Evolutionary conservation across 768 basidiomycete genomes (phyloP).

Genomic region (Mycena polygramma): DNA sequence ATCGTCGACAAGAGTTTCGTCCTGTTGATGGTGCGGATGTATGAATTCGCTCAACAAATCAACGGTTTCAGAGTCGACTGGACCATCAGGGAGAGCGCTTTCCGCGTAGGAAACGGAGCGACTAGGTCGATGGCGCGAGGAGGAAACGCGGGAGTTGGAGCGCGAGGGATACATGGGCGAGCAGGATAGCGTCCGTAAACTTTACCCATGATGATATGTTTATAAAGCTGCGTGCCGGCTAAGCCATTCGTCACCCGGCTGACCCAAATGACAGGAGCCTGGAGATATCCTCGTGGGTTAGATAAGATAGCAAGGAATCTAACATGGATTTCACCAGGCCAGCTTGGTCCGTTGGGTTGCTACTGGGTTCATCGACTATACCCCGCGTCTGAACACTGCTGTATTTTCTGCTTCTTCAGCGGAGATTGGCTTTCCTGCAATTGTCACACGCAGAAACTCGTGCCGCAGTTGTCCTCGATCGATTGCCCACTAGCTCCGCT

Average conservation of each 20-base stretch:
- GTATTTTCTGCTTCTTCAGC: neutral
- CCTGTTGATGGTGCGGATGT: constrained; percentile 54
- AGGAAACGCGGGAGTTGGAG: constrained; percentile 32
- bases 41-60: constrained; percentile 63
- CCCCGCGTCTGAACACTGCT: too few species aligned
- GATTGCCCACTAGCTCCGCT: neutral
- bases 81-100: constrained; percentile 61
- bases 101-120: constrained; percentile 44
- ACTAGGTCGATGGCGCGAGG: constrained; percentile 33
- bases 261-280: neutral
- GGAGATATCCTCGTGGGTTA: too few species aligned
- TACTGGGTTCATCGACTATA: too few species aligned
- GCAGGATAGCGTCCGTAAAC: neutral
- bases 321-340: too few species aligned
- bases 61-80: constrained; percentile 59
- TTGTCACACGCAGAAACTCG: neutral
- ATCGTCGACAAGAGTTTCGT: constrained; percentile 50
- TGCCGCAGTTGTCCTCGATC: constrained; percentile 2
- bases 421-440: neutral
- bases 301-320: too few species aligned
- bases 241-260: neutral
- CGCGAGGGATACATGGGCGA: constrained; percentile 27
- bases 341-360: too few species aligned
- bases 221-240: too few species aligned
- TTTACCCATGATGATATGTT: neutral